Evolutionary conservation across 495 filamentous ascomycete species (phyloP).

Genomic region (Cercophora scortea): DNA sequence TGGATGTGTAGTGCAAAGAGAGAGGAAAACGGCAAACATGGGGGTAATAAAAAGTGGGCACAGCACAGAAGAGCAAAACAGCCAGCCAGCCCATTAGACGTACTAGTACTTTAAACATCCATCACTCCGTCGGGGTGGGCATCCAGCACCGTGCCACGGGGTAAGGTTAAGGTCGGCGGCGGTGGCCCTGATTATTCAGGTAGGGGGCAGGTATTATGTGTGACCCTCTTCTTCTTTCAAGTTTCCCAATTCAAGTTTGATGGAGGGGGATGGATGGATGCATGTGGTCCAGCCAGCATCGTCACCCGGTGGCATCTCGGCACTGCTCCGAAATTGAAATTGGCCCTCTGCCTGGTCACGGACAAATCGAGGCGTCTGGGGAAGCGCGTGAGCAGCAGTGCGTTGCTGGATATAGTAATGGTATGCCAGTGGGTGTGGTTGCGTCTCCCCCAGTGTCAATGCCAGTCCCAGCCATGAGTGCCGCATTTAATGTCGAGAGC

Average conservation of each 20-base stretch:
- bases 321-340: constrained; percentile 6
- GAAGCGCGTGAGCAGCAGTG: neutral
- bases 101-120: neutral
- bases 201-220: too few relatives aligned
- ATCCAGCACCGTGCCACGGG: neutral
- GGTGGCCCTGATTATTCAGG: too few relatives aligned
- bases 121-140: neutral
- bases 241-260: too few relatives aligned
- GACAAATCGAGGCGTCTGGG: constrained; percentile 1
- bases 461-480: neutral
- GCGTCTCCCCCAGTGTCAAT: neutral
- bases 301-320: constrained; percentile 9
- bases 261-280: neutral
- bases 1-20: neutral
- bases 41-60: constrained; percentile 7
- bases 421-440: neutral
- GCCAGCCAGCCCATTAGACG: neutral
- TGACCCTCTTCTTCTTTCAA: neutral
- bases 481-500: neutral
- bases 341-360: neutral
- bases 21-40: neutral
- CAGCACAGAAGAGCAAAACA: neutral
- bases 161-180: too few relatives aligned
- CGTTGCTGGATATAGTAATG: neutral
- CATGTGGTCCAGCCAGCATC: neutral